A percentile compares a stretch with the other conserved stretches of the same genome.
Evolutionary conservation across 1,139 yeast species (phyloP).

Genomic region (Yamadazyma diddensiae): DNA sequence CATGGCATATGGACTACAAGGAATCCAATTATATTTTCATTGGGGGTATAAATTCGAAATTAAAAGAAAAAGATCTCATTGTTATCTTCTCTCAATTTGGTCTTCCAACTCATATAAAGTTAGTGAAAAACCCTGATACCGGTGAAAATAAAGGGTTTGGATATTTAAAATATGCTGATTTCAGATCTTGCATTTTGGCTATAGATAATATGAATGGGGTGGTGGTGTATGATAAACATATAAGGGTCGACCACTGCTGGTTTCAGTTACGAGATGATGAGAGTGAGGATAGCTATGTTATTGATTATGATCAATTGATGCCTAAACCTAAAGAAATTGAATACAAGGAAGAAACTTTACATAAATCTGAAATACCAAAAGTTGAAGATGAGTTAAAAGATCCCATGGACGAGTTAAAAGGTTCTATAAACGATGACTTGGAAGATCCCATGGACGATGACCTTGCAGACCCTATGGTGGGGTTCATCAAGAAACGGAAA

Average conservation of each 20-base stretch:
- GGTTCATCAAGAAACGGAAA: slow-evolving; percentile 11
- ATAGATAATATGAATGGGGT: slow-evolving; percentile 86
- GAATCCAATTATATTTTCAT: slow-evolving; percentile 61
- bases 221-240: slow-evolving; percentile 50
- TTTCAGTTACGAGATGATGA: slow-evolving; percentile 56
- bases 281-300: slow-evolving; percentile 40
- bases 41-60: slow-evolving; percentile 65
- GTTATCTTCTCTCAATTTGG: slow-evolving; percentile 89
- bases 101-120: slow-evolving; percentile 71
- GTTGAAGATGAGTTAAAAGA: slow-evolving; percentile 17
- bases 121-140: slow-evolving; percentile 66
- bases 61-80: slow-evolving; percentile 73
- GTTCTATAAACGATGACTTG: not conserved
- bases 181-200: slow-evolving; percentile 77
- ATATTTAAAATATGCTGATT: slow-evolving; percentile 79
- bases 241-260: slow-evolving; percentile 77
- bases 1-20: slow-evolving; percentile 87
- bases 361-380: slow-evolving; percentile 1
- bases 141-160: slow-evolving; percentile 74
- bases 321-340: slow-evolving; percentile 15
- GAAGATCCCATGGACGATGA: slow-evolving; percentile 11
- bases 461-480: slow-evolving; percentile 16
- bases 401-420: slow-evolving; percentile 3
- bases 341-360: not conserved
- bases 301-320: slow-evolving; percentile 29